Evolutionary conservation across 176 grass and related monocot genomes (phyloP), one percentile per base, ranked within the genome.

Genomic region (Cocos nucifera): DNA sequence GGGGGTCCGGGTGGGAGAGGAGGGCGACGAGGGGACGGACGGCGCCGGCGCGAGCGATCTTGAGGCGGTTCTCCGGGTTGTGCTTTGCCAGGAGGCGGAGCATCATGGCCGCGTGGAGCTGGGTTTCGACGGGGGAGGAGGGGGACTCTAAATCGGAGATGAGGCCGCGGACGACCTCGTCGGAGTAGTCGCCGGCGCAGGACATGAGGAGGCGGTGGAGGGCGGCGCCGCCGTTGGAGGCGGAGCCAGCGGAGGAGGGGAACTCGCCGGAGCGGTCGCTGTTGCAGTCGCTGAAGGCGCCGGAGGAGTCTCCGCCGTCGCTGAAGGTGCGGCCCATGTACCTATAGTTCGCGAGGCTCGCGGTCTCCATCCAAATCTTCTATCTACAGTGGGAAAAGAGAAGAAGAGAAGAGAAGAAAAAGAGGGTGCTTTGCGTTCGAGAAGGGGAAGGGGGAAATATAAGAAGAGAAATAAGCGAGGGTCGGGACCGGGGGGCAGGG

Each of bases 81-180:
- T 62, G 60, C 60, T 62, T 62, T 3, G 60, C 60, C n/a, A 62
- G 32, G 29, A 62, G 60, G 5, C 60, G 60, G 60, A 62, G 60
- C 60, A 20, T 28, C 60, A 49, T 62, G 28, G 29, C 60, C 17
- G 60, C 60, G n/a, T n/a, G 60, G 27, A n/a, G 60, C 28, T 62
- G 60, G 60, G 32, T 19, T 35, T 62, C 60, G 32, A 44, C 19
- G 7, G 60, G 1, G 29, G 30, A n/a, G 9, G 60, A 1, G 9
- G 60, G 8, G 60, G 60, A 62, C 32, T 62, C 60, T n/a, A 62
- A n/a, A 8, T 49, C 60, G 30, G 60, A 48, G 28, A 62, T 62
- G 10, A 62, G 60, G 9, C 26, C 60, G 8, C 30, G 60, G 1
- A 62, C 32, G n/a, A 62, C 60, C 3, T 62, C 60, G 17, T 62